Evolutionary conservation across 2,329 filamentous ascomycete species (phyloP).

Genomic region (Talaromyces funiculosus): DNA sequence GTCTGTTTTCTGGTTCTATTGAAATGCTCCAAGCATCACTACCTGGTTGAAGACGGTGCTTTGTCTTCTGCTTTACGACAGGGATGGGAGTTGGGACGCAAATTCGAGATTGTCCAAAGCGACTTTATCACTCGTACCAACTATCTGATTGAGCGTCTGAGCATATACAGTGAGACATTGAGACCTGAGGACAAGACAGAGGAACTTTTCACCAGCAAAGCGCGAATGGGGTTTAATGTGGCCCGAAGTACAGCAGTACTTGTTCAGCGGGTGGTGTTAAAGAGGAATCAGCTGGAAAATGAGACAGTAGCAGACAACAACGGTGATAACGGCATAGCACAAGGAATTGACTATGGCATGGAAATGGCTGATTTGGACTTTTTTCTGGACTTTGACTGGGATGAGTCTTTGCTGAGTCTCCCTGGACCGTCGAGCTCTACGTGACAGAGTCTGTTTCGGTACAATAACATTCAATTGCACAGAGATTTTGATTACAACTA

Average conservation of each 20-base stretch:
- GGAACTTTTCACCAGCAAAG: slow-evolving; percentile 1
- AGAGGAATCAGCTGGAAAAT: neutral
- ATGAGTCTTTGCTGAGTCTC: slow-evolving; percentile 6
- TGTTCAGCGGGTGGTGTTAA: neutral
- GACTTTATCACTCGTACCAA: slow-evolving; percentile 4
- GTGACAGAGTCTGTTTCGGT: no score
- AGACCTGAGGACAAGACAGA: slow-evolving; percentile 1
- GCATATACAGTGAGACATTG: slow-evolving; percentile 3
- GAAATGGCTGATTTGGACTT: neutral
- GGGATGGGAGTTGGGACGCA: slow-evolving; percentile 3
- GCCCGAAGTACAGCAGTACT: slow-evolving; percentile 1
- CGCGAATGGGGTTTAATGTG: slow-evolving; percentile 8
- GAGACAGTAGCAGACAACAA: neutral
- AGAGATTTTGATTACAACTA: no score
- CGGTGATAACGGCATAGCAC: neutral
- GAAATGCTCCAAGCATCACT: slow-evolving; percentile 1
- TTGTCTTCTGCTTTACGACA: slow-evolving; percentile 1
- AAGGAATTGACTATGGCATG: neutral
- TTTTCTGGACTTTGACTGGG: slow-evolving; percentile 9
- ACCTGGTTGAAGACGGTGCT: neutral
- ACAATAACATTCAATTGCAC: no score
- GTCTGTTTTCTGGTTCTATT: slow-evolving; percentile 9
- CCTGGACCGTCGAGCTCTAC: neutral
- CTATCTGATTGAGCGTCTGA: slow-evolving; percentile 2
- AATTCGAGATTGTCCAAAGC: neutral